phyloP scores from a whole-genome alignment of 768 basidiomycete species.

The Hericium coralloides region DNA sequence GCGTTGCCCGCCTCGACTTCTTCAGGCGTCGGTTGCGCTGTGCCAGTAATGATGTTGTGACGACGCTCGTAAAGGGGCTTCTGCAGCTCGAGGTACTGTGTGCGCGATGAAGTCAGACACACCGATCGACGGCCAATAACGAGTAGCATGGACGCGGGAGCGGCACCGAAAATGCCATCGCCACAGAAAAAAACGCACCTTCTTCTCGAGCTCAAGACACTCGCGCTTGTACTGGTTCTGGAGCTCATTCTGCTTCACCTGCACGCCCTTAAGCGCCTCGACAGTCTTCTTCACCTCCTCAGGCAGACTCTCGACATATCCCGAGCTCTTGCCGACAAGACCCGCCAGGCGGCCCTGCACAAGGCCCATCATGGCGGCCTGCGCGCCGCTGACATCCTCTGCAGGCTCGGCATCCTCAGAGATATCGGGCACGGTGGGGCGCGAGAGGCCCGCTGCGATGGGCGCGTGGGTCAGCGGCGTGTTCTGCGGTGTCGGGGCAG shows the following conservation, averaged over 20 bases:
- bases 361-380: constrained; percentile 70
- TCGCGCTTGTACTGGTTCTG: constrained; percentile 94
- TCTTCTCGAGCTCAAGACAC: constrained; percentile 92
- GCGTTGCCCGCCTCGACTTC: constrained; percentile 80
- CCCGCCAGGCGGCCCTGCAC: constrained; percentile 82
- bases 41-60: constrained; percentile 73
- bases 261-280: constrained; percentile 90
- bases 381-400: constrained; percentile 46
- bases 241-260: constrained; percentile 83
- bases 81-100: constrained; percentile 65
- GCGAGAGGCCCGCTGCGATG: constrained; percentile 69
- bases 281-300: constrained; percentile 73
- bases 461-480: constrained; percentile 81
- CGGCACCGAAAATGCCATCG: not conserved
- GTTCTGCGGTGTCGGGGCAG: constrained; percentile 93
- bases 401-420: constrained; percentile 71
- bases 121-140: not conserved
- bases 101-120: constrained; percentile 8
- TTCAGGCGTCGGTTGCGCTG: constrained; percentile 59
- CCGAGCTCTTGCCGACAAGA: constrained; percentile 86
- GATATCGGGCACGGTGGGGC: constrained; percentile 85
- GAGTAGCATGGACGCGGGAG: not conserved
- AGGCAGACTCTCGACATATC: constrained; percentile 88
- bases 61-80: constrained; percentile 85
- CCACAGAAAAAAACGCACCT: constrained; percentile 43